Evolutionary conservation across 192 early-diverging fungal species (phyloP), one percentile per base, ranked within the genome.

Genomic region (Umbelopsis vinacea): DNA sequence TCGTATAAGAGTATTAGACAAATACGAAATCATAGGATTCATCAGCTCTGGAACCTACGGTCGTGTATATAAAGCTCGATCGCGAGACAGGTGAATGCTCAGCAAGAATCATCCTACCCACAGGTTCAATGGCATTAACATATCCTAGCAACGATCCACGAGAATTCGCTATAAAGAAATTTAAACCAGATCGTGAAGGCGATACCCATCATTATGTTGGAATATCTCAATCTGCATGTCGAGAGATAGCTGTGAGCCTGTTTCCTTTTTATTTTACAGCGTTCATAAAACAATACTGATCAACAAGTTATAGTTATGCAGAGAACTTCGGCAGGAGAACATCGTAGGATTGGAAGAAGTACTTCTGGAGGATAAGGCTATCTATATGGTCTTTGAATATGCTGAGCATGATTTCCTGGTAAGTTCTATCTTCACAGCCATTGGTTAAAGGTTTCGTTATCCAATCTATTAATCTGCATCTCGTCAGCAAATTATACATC

Each of bases 321-420:
- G 94, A 33, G 96, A 98, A 75, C 85, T 98, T 45, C 83, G 83
- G 47, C 95, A 98, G 66, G 91, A 93, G 69, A 98, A 98, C 80
- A 86, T 97, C 57, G 86, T 97, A 19, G 86, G 87, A 54, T 78
- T 97, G 22, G 88, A 93, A 75, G 95, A 98, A 75, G 96, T 98
- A 0, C 72, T 96, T 0, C 76, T 97, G 57, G 94, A 97, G 67
- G 96, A 98, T 77, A 92, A 94, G 67, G 92, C 93, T 7, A 97
- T 98, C 38, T 90, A 93, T 68, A 97, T 98, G 95, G 92, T 98
- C 43, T 94, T 98, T 88, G 96, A 97, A 48, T 98, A 96, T 77
- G 94, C 96, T 6, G 96, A 98, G 75, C 93, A 97, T 78, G 96
- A 98, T 79, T 86, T 95, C 57, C 76, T 94, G 75, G 91, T 93